Evolutionary conservation across 192 early-diverging fungal species (phyloP).

Genomic region (Allomyces javanicus): DNA sequence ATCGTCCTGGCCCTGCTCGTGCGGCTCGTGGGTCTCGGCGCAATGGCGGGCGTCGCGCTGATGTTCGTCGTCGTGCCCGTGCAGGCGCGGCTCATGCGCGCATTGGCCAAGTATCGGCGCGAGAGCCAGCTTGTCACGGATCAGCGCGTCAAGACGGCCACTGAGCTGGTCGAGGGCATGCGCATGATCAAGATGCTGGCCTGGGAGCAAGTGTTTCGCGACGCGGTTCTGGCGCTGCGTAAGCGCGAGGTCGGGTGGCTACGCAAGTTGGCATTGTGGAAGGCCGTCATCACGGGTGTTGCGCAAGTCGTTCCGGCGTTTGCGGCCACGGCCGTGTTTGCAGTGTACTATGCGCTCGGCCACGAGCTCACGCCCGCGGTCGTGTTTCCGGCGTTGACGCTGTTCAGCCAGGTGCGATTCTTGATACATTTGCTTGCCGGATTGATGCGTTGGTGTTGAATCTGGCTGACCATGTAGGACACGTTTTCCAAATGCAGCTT

Average conservation of each 20-base stretch:
- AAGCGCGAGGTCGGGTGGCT: background rate
- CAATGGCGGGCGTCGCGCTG: background rate
- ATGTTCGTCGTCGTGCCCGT: background rate
- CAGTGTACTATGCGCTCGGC: too few species aligned
- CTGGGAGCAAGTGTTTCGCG: background rate
- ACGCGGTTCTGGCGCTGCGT: background rate
- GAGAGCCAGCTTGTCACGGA: background rate
- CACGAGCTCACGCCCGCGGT: slow-evolving; percentile 17
- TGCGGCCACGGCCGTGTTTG: too few species aligned
- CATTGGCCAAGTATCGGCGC: background rate
- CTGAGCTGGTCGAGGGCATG: background rate
- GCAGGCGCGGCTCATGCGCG: background rate
- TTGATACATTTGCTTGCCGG: too few species aligned
- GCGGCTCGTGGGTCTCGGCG: background rate
- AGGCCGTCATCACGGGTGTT: too few species aligned
- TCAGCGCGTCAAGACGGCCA: background rate
- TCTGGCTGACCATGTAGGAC: too few species aligned
- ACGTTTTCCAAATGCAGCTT: background rate
- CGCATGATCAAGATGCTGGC: background rate
- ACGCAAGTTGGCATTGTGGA: background rate
- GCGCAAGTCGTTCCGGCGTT: too few species aligned
- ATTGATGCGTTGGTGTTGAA: too few species aligned
- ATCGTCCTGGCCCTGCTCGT: background rate
- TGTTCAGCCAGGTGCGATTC: slow-evolving; percentile 15
- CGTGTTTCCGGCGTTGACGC: slow-evolving; percentile 22